Evolutionary conservation across 2,329 filamentous ascomycete species (phyloP).

Genomic region (Monosporascus sp.): DNA sequence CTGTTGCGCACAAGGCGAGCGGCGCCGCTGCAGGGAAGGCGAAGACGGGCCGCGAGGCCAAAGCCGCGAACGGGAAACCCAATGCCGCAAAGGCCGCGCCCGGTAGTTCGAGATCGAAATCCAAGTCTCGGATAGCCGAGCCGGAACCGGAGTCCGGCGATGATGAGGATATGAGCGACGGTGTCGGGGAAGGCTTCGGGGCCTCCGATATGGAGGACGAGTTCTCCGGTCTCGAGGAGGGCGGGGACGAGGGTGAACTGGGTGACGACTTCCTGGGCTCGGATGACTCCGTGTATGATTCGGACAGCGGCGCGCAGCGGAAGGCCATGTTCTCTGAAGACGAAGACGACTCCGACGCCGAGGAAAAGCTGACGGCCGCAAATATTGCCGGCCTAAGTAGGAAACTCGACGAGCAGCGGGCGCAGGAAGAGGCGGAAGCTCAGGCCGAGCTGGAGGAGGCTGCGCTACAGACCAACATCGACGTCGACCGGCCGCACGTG

Average conservation of each 20-base stretch:
- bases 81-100: constrained; percentile 24
- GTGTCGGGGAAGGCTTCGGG: constrained; percentile 36
- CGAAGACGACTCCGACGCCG: constrained; percentile 79
- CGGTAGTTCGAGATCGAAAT: constrained; percentile 24
- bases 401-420: constrained; percentile 73
- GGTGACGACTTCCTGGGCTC: constrained; percentile 57
- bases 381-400: constrained; percentile 91
- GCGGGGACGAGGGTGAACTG: constrained; percentile 29
- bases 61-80: constrained; percentile 29
- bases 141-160: constrained; percentile 35
- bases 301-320: constrained; percentile 57
- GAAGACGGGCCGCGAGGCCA: constrained; percentile 9
- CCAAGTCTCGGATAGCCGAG: constrained; percentile 26
- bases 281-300: constrained; percentile 64
- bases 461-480: constrained; percentile 90
- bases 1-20: constrained; percentile 28
- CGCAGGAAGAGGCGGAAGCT: constrained; percentile 75
- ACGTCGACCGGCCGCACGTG: constrained; percentile 65
- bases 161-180: constrained; percentile 43
- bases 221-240: constrained; percentile 30
- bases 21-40: constrained; percentile 25
- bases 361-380: constrained; percentile 87
- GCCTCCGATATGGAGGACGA: constrained; percentile 39
- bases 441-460: constrained; percentile 81
- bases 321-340: constrained; percentile 90